Evolutionary conservation across 805 yeast genomes (phyloP), one percentile per base, ranked within the genome.

Genomic region (Myxozyma monticola): DNA sequence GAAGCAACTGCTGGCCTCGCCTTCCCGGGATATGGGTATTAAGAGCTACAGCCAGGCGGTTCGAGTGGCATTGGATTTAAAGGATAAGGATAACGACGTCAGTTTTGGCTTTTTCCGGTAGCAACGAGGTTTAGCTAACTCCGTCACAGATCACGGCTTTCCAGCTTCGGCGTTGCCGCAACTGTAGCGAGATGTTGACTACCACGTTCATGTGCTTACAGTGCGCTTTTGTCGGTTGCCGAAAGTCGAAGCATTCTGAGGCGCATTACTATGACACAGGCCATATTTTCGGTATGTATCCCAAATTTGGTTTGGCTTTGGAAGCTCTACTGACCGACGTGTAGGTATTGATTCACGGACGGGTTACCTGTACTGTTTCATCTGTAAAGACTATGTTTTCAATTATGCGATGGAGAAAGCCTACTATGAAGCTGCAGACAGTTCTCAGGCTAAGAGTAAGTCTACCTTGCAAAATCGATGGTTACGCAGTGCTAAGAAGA

Each of bases 301-400:
- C 18, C 17, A 6, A n/a, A 2, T n/a, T 21, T 1, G 9, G n/a
- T 29, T 29, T 34, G 38, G 15, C 15, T 2, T 21, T 26, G 17
- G n/a, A 17, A n/a, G 2, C 26, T 25, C 15, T 20, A 30, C 45
- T 41, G 26, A 46, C 43, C n/a, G 14, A n/a, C 17, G 3, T 2
- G 75, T 81, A 65, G 88, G 84, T 20, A 83, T 88, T 33, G 89
- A 85, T 65, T 73, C 88, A 2, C 71, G 72, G 17, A 76, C 80
- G 42, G 90, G 90, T 1, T 74, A 83, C 39, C 67, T 90, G 37
- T 84, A 79, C 62, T 91, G 98, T 66, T 85, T 85, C 67, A 79
- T 76, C 65, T 91, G 98, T 68, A 77, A 78, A 14, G 83, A 83
- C 60, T 84, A 83, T 62, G 79, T 86, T 22, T 77, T 83, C 53